Evolutionary conservation across 2,329 filamentous ascomycete genomes (phyloP), one percentile per base, ranked within the genome.

Genomic region (Cucurbitaria berberidis): DNA sequence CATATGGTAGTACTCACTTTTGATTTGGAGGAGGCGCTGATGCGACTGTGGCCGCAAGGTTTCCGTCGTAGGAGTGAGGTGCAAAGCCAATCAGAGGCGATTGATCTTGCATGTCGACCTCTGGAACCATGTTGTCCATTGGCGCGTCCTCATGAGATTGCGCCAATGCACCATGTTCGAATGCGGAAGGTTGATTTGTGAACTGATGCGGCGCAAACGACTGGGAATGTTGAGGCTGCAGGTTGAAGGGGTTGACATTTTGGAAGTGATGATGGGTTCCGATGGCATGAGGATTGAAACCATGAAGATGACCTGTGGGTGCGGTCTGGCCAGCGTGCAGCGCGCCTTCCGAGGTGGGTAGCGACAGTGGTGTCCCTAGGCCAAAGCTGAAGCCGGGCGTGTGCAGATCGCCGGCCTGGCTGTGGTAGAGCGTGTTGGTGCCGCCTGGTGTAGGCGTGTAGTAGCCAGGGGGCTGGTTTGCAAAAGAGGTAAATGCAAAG

Each of bases 391-490:
- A 80, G 27, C 84, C 87, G 3, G 92, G 91, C 1, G 92, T 96
- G 74, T 96, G 91, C 50, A 97, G 81, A 74, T 96, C 92, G 45
- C 91, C 90, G 32, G 91, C 89, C 74, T 93, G 90, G 45, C 84
- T 86, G 71, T 96, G 91, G 70, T 92, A 96, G 60, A 93, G 77
- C 16, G 89, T 89, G 69, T 89, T 91, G 59, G 87, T 89, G 40
- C 89, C 89, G 59, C 89, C 90, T 2, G 91, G 89, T 1, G 91
- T 96, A 2, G 93, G 90, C 7, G 91, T 93, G 76, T 96, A 97
- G 76, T 95, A 95, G 13, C 88, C 90, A 15, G 89, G 85, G 40
- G 89, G 85, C 60, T 93, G 89, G 74, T 90, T 91, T 60, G 89
- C 86, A 69, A 96, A 93, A 50, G 83, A 82, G 54, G 86, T 83